Percentiles rank a stretch among this genome's conserved stretches.
phyloP scores from a whole-genome alignment of 306 rosid species.

The Fragaria ananassa region DNA sequence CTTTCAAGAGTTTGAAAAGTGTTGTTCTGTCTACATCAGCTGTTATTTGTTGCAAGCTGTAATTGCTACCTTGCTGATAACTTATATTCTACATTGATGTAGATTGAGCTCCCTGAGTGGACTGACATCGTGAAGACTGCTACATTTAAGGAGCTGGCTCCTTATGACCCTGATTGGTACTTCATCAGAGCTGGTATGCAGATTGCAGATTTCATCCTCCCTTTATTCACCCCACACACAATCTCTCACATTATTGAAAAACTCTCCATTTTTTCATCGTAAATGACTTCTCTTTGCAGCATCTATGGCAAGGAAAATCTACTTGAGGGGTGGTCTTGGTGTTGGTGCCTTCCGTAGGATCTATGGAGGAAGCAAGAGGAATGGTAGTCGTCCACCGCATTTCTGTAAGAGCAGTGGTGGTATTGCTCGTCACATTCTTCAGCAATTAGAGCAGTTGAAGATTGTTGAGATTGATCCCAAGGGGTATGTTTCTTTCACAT shows the following conservation, averaged over 20 bases:
- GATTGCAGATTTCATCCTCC: constrained; percentile 18
- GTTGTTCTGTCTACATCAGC: no score
- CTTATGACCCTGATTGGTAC: constrained; percentile 80
- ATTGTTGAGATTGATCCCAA: constrained; percentile 56
- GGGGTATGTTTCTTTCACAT: constrained; percentile 41
- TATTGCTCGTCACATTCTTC: constrained; percentile 62
- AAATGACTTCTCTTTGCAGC: constrained; percentile 28
- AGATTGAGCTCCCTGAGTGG: constrained; percentile 84
- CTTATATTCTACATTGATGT: not conserved
- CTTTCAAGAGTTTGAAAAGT: not conserved
- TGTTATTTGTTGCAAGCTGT: not conserved
- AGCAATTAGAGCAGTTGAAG: constrained; percentile 51
- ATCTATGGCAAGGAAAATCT: constrained; percentile 78
- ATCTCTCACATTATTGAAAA: not conserved
- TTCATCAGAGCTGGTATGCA: constrained; percentile 56
- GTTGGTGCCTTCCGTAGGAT: constrained; percentile 70
- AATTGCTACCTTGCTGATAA: not conserved
- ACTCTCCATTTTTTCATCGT: not conserved
- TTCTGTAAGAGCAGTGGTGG: constrained; percentile 74
- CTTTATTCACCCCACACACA: not conserved
- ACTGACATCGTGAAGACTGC: constrained; percentile 72
- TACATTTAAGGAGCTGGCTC: constrained; percentile 64
- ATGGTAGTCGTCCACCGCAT: constrained; percentile 78
- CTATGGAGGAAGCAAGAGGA: constrained; percentile 78
- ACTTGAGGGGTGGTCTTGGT: constrained; percentile 79